Percentiles rank a stretch among this genome's conserved stretches.
phyloP scores from a whole-genome alignment of 805 yeast genomes.

The Zygosaccharomyces bailii region DNA sequence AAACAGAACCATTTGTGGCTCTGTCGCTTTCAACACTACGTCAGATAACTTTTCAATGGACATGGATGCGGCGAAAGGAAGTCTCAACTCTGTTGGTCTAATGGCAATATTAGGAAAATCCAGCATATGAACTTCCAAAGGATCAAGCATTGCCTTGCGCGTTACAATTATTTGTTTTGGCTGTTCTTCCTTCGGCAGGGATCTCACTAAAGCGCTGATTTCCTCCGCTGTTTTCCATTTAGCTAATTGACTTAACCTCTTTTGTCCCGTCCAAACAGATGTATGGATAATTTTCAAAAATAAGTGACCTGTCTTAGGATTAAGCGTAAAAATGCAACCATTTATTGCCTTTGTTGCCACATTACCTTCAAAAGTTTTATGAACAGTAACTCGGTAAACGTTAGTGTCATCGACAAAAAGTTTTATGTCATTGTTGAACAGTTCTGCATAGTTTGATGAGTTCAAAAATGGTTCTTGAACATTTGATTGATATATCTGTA shows the following conservation, averaged over 20 bases:
- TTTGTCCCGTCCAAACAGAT: conserved; percentile 96
- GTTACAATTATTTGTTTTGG: conserved; percentile 91
- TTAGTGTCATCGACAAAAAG: conserved; percentile 90
- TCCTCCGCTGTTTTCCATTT: conserved; percentile 99
- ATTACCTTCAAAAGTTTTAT: conserved; percentile 89
- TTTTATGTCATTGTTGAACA: conserved; percentile 79
- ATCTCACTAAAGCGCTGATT: conserved; percentile 83
- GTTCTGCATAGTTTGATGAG: conserved; percentile 84
- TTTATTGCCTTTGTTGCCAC: conserved; percentile 87
- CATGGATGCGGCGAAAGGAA: conserved; percentile 87
- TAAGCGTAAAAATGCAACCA: conserved; percentile 86
- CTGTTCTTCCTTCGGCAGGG: conserved; percentile 89
- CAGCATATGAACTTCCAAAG: conserved; percentile 93
- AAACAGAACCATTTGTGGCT: conserved; percentile 88
- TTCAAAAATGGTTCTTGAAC: conserved; percentile 89
- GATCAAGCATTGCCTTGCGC: conserved; percentile 87
- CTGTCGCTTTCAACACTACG: conserved; percentile 78
- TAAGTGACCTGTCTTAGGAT: conserved; percentile 88
- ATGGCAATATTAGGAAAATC: conserved; percentile 92
- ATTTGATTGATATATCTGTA: conserved; percentile 89
- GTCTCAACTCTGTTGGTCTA: conserved; percentile 80
- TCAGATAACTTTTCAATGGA: conserved; percentile 76
- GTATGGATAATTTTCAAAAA: conserved; percentile 88
- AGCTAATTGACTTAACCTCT: conserved; percentile 85
- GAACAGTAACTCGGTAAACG: conserved; percentile 89